These are phyloP conservation scores for Penicillium hesseltinei DNA, from an alignment of 2,329 filamentous ascomycete species.

Conservation along the genomic window DNA sequence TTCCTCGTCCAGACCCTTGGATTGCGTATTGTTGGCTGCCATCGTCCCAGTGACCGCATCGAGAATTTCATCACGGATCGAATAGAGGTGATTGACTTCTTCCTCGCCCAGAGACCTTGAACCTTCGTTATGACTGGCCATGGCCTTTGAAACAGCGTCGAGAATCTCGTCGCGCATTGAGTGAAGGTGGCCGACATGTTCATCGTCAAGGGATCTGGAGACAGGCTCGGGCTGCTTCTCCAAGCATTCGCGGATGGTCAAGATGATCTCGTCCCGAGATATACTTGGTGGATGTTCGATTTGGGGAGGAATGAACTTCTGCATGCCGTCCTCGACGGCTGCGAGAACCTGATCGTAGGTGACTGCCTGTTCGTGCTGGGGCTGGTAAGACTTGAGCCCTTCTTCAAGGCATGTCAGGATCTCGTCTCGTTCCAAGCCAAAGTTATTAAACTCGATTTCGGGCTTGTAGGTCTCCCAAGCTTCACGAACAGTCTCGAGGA, in stretches of 20 bases:
- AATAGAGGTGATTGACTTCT: conserved; percentile 20
- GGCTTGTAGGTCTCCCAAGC: conserved; percentile 95
- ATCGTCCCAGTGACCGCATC: conserved; percentile 28
- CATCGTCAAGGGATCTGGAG: conserved; percentile 24
- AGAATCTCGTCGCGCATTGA: conserved; percentile 35
- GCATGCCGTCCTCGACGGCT: conserved; percentile 80
- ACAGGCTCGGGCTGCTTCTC: conserved; percentile 66
- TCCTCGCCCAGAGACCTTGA: conserved; percentile 24
- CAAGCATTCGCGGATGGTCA: conserved; percentile 79
- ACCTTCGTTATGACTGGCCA: conserved; percentile 24
- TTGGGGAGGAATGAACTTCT: conserved; percentile 73
- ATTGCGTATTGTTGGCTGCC: conserved; percentile 20
- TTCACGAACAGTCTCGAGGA: conserved; percentile 81
- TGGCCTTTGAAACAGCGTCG: conserved; percentile 28
- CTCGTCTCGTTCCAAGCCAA: conserved; percentile 86
- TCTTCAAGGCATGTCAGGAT: conserved; percentile 83
- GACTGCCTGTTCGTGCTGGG: conserved; percentile 55
- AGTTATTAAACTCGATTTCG: conserved; percentile 84
- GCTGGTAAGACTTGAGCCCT: conserved; percentile 72
- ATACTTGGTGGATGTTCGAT: conserved; percentile 67
- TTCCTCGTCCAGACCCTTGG: conserved; percentile 24
- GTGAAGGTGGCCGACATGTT: conserved; percentile 24
- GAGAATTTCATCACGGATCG: conserved; percentile 33
- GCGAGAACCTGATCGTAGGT: conserved; percentile 81
- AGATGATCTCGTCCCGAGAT: conserved; percentile 78